phyloP scores from a whole-genome alignment of 495 filamentous ascomycete species.

The Penicillium egyptiacum region DNA sequence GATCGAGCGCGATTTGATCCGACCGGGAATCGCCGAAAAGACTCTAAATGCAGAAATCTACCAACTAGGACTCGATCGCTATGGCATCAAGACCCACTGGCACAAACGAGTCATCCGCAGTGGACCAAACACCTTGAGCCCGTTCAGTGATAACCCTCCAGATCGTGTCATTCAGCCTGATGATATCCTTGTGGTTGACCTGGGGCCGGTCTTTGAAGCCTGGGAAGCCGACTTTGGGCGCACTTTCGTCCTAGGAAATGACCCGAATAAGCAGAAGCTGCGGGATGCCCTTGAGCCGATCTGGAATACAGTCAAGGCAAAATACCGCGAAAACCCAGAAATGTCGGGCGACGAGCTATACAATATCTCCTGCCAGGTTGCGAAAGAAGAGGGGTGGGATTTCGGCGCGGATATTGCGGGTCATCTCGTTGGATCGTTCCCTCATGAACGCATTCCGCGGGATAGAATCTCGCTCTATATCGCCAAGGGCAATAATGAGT shows the following conservation, averaged over 20 bases:
- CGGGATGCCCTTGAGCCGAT: constrained; percentile 46
- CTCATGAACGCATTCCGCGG: constrained; percentile 51
- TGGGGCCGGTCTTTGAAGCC: constrained; percentile 52
- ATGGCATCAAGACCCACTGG: constrained; percentile 49
- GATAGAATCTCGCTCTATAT: constrained; percentile 46
- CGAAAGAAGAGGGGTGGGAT: constrained; percentile 34
- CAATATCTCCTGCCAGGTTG: constrained; percentile 33
- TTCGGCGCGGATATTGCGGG: constrained; percentile 47
- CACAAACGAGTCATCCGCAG: constrained; percentile 53
- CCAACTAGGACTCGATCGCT: constrained; percentile 42
- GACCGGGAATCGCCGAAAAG: constrained; percentile 49
- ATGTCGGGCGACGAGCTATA: constrained; percentile 49
- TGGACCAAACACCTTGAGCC: constrained; percentile 48
- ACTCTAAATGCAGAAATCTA: constrained; percentile 49
- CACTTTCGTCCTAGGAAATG: constrained; percentile 48
- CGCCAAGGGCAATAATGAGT: constrained; percentile 39
- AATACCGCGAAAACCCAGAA: constrained; percentile 33
- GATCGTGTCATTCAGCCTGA: constrained; percentile 48
- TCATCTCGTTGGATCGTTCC: constrained; percentile 44
- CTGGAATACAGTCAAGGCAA: constrained; percentile 42
- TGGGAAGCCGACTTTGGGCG: constrained; percentile 55
- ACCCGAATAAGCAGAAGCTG: constrained; percentile 43
- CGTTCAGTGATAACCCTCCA: constrained; percentile 49
- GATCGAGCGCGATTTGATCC: constrained; percentile 46
- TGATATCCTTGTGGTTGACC: constrained; percentile 51